These are phyloP conservation scores for Pelargonium cotyledonis DNA, from an alignment of 441 rosid genomes.

Conservation along the genomic window DNA sequence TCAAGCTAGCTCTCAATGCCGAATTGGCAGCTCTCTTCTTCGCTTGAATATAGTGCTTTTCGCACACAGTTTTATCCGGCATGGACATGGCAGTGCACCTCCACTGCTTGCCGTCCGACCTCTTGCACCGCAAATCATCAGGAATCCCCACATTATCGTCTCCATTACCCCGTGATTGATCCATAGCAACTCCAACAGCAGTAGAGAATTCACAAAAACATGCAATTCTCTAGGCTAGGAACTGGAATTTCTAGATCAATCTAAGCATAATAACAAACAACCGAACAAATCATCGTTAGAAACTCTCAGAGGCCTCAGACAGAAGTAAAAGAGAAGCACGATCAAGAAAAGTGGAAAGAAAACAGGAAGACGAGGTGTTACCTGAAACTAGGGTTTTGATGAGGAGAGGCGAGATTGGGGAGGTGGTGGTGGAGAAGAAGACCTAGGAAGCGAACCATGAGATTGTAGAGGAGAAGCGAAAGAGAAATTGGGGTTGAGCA, in stretches of 20 bases:
- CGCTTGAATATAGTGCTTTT: constrained; percentile 90
- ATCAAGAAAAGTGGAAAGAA: neutral
- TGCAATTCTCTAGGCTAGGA: neutral
- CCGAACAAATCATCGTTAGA: neutral
- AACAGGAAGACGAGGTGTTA: neutral
- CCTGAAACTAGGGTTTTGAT: neutral
- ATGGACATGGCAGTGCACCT: constrained; percentile 96
- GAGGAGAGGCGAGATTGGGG: neutral
- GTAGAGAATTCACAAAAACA: neutral
- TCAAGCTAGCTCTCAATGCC: constrained; percentile 70
- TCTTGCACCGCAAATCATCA: constrained; percentile 91
- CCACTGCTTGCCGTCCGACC: constrained; percentile 98
- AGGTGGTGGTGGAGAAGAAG: neutral
- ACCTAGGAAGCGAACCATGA: neutral
- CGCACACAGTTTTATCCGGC: constrained; percentile 95
- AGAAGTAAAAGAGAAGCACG: neutral
- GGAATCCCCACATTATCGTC: constrained; percentile 67
- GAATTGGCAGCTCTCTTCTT: constrained; percentile 94
- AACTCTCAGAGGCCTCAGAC: too few relatives aligned
- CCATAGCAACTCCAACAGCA: constrained; percentile 10
- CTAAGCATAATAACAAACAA: neutral
- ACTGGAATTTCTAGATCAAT: neutral
- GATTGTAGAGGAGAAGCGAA: neutral
- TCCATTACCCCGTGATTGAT: constrained; percentile 45
- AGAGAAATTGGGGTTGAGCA: neutral